phyloP scores from a whole-genome alignment of 257 asterid genomes.

The Datura wrightii region DNA sequence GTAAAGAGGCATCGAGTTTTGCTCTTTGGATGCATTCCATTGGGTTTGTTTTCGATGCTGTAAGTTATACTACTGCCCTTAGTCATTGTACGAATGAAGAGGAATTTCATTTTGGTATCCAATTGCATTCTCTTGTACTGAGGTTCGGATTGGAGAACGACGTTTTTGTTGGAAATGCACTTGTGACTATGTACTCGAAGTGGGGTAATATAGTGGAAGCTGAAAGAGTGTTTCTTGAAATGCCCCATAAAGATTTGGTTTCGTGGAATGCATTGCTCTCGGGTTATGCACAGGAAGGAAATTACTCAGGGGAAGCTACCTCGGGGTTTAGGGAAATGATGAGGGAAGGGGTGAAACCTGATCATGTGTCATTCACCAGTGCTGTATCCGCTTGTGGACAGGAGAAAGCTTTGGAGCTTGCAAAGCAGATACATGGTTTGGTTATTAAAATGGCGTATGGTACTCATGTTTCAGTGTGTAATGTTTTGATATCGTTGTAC shows the following conservation, averaged over 20 bases:
- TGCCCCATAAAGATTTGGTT: constrained; percentile 69
- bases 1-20: constrained; percentile 61
- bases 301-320: constrained; percentile 59
- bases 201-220: constrained; percentile 64
- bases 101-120: constrained; percentile 65
- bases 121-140: constrained; percentile 59
- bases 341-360: constrained; percentile 55
- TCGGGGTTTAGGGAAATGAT: constrained; percentile 63
- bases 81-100: constrained; percentile 65
- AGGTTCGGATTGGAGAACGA: constrained; percentile 65
- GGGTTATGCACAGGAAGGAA: constrained; percentile 83
- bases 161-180: constrained; percentile 73
- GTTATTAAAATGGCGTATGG: constrained; percentile 62
- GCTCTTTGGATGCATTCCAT: constrained; percentile 59
- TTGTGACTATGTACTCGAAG: constrained; percentile 76
- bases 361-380: constrained; percentile 79
- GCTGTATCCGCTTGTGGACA: constrained; percentile 84
- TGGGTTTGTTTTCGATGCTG: constrained; percentile 70
- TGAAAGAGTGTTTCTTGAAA: constrained; percentile 60
- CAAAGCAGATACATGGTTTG: constrained; percentile 70
- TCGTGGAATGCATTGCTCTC: constrained; percentile 94
- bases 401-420: constrained; percentile 65
- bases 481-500: constrained; percentile 82
- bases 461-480: constrained; percentile 72
- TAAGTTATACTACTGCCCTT: constrained; percentile 67